Evolutionary conservation across 2,329 filamentous ascomycete species (phyloP), one percentile per base, ranked within the genome.

Genomic region (Aspergillus novofumigatus): DNA sequence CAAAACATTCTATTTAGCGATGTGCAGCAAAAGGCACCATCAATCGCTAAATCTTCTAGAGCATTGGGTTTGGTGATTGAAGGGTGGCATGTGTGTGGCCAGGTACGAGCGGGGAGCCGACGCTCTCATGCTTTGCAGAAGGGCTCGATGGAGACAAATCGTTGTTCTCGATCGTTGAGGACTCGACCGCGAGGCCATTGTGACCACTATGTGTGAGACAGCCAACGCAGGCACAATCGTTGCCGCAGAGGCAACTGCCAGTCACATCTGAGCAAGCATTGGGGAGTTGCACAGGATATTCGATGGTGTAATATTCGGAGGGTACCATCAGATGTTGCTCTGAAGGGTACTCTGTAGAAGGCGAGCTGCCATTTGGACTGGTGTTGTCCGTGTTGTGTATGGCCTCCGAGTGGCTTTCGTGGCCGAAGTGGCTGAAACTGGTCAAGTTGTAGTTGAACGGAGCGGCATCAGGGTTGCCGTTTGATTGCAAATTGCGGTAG

Each of bases 141-240:
- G 54, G 26, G 32, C 17, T 48, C 45, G 52, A 25, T 53, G 56
- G 44, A 26, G 45, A 48, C 48, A 51, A 25, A 29, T 41, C 28
- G 25, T 51, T 38, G 20, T 17, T 48, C n/a, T 62, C 55, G 8
- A 54, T 11, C 20, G 59, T 51, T 11, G 54, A 35, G 20, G 67
- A 52, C 10, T 72, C 68, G 17, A 79, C 62, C 10, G 71, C 59
- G 23, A 80, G 60, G 14, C 78, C 78, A 25, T 78, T 77, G 56
- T 81, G 80, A 3, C 79, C 80, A 21, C 75, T 78, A 55, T 83
- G 80, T 3, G 79, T 81, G 11, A 81, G 68, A 61, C 81, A 83
- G 14, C 79, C 80, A n/a, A 80, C 71, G 60, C 81, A 83, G 54
- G 69, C 74, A 62, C 80, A 83, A 42, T 80, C 79, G 55, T 77